Conservation (phyloP, 805 yeast species). For the Komagataella populi region DNA sequence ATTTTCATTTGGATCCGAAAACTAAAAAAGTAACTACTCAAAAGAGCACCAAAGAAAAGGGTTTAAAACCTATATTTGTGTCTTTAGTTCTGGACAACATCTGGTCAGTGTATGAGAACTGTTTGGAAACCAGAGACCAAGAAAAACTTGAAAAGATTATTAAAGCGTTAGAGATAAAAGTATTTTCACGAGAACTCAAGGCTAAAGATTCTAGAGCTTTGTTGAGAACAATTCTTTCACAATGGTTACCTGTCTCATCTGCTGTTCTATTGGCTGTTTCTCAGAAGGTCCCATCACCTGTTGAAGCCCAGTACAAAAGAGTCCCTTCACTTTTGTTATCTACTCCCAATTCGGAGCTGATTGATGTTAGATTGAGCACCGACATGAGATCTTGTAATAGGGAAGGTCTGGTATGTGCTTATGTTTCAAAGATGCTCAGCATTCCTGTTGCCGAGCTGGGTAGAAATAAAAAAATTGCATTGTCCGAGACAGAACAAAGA, state of each 20-base stretch:
- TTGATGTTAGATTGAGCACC: constrained; percentile 33
- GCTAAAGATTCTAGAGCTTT: constrained; percentile 64
- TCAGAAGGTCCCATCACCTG: constrained; percentile 77
- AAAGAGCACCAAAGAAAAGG: constrained; percentile 47
- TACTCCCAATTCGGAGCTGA: constrained; percentile 32
- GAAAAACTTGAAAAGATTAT: constrained; percentile 70
- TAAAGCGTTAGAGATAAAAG: constrained; percentile 49
- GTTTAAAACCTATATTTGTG: constrained; percentile 71
- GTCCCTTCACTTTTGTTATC: constrained; percentile 52
- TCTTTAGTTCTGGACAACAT: constrained; percentile 77
- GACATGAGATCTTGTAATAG: constrained; percentile 59
- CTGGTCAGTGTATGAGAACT: constrained; percentile 80
- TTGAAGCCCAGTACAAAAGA: constrained; percentile 58
- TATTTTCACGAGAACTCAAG: constrained; percentile 62
- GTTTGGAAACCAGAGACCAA: constrained; percentile 47
- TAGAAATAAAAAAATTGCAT: constrained; percentile 23
- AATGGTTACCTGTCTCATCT: constrained; percentile 89
- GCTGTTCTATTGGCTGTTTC: constrained; percentile 77
- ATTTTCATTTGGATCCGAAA: constrained; percentile 78
- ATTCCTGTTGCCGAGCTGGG: constrained; percentile 78
- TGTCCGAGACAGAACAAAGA: constrained; percentile 40
- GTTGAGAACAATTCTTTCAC: constrained; percentile 60
- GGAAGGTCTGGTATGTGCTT: constrained; percentile 57
- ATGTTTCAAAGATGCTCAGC: constrained; percentile 81
- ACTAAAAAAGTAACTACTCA: constrained; percentile 68